Percentiles rank a stretch among this genome's conserved stretches.
Evolutionary conservation across 805 yeast genomes (phyloP).

Genomic region (Candida railenensis): DNA sequence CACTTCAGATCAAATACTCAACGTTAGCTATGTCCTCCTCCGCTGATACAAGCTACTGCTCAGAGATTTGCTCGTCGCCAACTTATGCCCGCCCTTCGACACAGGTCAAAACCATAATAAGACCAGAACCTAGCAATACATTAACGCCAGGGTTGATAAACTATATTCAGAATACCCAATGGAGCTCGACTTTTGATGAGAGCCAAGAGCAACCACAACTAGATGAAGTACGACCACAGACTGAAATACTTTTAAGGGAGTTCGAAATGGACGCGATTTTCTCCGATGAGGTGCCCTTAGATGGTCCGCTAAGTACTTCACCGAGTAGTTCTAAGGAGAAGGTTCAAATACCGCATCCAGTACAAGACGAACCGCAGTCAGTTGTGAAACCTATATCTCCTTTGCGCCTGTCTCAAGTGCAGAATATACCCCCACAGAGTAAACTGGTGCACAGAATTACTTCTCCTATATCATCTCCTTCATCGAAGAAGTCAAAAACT

Average conservation of each 20-base stretch:
- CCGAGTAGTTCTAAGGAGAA: not conserved
- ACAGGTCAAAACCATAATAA: not conserved
- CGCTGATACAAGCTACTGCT: constrained; percentile 1
- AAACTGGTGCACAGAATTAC: not conserved
- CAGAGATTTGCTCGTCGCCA: constrained; percentile 2
- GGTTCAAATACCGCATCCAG: not conserved
- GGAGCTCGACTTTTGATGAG: constrained; percentile 12
- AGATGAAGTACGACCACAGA: constrained; percentile 15
- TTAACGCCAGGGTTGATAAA: constrained; percentile 2
- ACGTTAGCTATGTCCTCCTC: no score
- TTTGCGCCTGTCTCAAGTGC: not conserved
- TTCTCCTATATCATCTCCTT: not conserved
- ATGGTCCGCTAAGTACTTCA: not conserved
- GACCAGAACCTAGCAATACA: not conserved
- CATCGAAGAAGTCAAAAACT: not conserved
- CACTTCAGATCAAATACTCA: no score
- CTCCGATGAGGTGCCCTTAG: not conserved
- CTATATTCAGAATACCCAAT: not conserved
- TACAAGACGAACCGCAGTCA: no score
- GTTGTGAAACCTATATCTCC: no score
- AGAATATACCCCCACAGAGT: not conserved
- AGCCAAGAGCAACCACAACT: constrained; percentile 8
- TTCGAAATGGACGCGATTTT: not conserved
- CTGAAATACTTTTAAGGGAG: not conserved
- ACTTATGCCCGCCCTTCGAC: no score